These are phyloP conservation scores for Ascomycota sp. DNA, from an alignment of 2,329 filamentous ascomycete genomes.

Conservation along the genomic window DNA sequence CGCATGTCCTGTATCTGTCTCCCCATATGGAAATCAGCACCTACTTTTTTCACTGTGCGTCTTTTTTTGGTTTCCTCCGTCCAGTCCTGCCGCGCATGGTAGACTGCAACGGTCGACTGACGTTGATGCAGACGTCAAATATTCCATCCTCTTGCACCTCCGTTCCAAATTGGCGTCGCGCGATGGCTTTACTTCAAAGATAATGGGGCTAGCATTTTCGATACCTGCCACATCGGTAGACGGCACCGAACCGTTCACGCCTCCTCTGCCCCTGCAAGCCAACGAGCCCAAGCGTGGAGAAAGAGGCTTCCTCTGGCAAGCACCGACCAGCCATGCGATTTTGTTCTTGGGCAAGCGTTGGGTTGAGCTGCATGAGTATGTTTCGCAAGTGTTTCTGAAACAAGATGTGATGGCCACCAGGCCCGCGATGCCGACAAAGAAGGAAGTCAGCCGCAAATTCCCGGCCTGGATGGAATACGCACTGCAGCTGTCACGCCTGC, in stretches of 20 bases:
- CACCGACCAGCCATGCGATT: constrained; percentile 61
- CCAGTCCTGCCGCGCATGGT: constrained; percentile 5
- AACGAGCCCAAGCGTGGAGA: constrained; percentile 8
- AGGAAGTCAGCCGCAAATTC: constrained; percentile 43
- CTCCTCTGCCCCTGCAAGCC: constrained; percentile 13
- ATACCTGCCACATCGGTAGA: constrained; percentile 45
- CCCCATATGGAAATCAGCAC: constrained; percentile 62
- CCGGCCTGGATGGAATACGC: constrained; percentile 65
- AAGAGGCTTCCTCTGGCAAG: constrained; percentile 64
- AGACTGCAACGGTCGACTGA: no score
- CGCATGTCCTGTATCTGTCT: constrained; percentile 70
- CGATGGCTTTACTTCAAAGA: constrained; percentile 25
- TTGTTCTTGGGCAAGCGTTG: constrained; percentile 74
- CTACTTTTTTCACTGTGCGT: constrained; percentile 59
- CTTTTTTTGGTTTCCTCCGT: not conserved
- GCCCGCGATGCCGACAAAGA: constrained; percentile 24
- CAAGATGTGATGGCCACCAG: constrained; percentile 15
- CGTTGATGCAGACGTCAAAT: constrained; percentile 49
- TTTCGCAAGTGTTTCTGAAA: constrained; percentile 38
- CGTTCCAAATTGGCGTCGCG: constrained; percentile 35
- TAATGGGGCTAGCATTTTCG: constrained; percentile 67
- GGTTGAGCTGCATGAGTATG: constrained; percentile 66
- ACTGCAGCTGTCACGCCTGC: constrained; percentile 52
- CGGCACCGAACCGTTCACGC: constrained; percentile 32
- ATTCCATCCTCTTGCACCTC: constrained; percentile 53